These are phyloP conservation scores for Agrocybe praecox DNA, from an alignment of 768 basidiomycete species.

Conservation along the genomic window DNA sequence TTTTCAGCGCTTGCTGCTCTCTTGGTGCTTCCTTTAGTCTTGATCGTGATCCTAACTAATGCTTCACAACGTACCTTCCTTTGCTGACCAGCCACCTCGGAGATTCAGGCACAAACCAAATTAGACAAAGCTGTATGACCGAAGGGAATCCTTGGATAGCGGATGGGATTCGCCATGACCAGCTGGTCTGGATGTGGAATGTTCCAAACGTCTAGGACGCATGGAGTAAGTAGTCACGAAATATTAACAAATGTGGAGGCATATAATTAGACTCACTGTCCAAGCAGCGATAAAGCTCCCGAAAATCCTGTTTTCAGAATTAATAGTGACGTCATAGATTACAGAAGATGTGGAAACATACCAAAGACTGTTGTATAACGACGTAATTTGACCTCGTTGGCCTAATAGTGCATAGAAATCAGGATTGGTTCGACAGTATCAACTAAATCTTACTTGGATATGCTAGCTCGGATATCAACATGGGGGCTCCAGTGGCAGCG, in stretches of 20 bases:
- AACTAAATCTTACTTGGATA: conserved; percentile 16
- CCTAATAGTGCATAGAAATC: conserved; percentile 3
- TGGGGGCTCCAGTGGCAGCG: conserved; percentile 19
- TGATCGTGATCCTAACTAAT: no score
- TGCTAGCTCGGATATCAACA: conserved; percentile 24
- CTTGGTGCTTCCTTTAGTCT: no score
- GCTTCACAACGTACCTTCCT: conserved; percentile 1
- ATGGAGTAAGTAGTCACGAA: no score
- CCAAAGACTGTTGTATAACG: conserved; percentile 25
- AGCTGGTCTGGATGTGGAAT: conserved; percentile 26
- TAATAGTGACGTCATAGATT: neutral
- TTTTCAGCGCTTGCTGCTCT: conserved; percentile 8
- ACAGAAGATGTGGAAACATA: conserved; percentile 2
- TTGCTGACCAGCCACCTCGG: conserved; percentile 36
- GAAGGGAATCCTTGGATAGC: conserved; percentile 31
- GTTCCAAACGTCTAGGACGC: conserved; percentile 25
- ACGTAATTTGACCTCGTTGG: conserved; percentile 22
- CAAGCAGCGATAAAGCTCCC: conserved; percentile 54
- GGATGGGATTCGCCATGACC: conserved; percentile 35
- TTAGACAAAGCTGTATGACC: conserved; percentile 29
- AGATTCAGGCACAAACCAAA: conserved; percentile 38
- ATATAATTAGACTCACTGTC: conserved; percentile 35
- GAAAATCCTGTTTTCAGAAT: conserved; percentile 10
- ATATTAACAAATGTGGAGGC: conserved; percentile 1
- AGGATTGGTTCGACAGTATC: neutral